phyloP scores from a whole-genome alignment of 495 filamentous ascomycete genomes.

The Trichocladium antarcticum region DNA sequence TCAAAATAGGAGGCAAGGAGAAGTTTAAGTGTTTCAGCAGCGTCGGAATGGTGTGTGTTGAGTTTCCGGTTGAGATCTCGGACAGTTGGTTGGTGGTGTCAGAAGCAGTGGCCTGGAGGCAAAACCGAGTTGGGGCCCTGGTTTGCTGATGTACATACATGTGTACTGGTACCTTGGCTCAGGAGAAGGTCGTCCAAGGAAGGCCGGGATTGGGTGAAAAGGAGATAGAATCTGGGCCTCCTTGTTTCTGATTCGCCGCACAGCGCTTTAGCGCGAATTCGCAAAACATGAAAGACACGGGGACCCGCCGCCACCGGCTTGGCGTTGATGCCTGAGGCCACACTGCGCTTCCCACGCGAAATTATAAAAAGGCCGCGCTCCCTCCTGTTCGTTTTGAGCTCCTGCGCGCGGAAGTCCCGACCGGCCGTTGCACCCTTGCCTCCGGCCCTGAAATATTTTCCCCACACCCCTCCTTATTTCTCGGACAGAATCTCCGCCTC shows the following conservation, averaged over 20 bases:
- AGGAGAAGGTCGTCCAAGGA: constrained; percentile 12
- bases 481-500: constrained; percentile 14
- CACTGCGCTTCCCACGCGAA: constrained; percentile 18
- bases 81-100: neutral
- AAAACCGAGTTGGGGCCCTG: neutral
- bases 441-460: constrained; percentile 31
- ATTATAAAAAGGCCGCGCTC: constrained; percentile 40
- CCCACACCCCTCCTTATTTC: constrained; percentile 23
- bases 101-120: constrained; percentile 2
- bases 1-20: neutral
- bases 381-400: constrained; percentile 36
- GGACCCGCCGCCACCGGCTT: constrained; percentile 23
- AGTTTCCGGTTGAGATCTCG: constrained; percentile 11
- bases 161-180: constrained; percentile 25
- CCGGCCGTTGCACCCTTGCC: constrained; percentile 35
- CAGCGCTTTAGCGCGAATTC: constrained; percentile 8
- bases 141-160: neutral
- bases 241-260: constrained; percentile 20
- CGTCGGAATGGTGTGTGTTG: constrained; percentile 11
- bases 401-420: constrained; percentile 40
- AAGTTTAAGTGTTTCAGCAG: constrained; percentile 7
- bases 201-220: constrained; percentile 9
- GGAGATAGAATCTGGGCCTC: constrained; percentile 20
- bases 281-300: constrained; percentile 21
- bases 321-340: constrained; percentile 28